phyloP scores from a whole-genome alignment of 768 basidiomycete species.

The Pisolithus marmoratus region DNA sequence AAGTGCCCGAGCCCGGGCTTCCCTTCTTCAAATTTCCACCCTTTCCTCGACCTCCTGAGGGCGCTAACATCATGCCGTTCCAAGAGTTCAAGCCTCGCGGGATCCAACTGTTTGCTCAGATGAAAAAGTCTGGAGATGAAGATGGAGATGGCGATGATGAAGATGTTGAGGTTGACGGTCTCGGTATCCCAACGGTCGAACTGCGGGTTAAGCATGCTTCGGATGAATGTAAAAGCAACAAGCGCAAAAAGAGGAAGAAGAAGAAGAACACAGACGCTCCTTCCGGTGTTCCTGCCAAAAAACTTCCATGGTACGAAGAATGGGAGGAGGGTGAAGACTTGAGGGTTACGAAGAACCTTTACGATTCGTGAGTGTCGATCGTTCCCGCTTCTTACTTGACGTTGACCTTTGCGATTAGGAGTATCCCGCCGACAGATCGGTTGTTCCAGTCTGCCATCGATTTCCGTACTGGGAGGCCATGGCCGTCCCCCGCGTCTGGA shows the following conservation, averaged over 20 bases:
- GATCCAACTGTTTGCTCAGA: conserved; percentile 45
- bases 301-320: conserved; percentile 57
- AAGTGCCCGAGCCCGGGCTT: conserved; percentile 12
- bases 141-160: conserved; percentile 26
- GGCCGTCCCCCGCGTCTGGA: conserved; percentile 28
- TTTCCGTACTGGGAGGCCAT: conserved; percentile 41
- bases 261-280: conserved; percentile 23
- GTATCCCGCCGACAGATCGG: conserved; percentile 43
- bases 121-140: conserved; percentile 26
- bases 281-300: conserved; percentile 17
- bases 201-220: conserved; percentile 47
- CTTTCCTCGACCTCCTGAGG: conserved; percentile 40
- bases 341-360: conserved; percentile 34
- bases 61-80: conserved; percentile 50
- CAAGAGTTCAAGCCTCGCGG: conserved; percentile 51
- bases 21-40: conserved; percentile 38
- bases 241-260: conserved; percentile 39
- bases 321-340: conserved; percentile 61
- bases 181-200: conserved; percentile 61
- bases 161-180: conserved; percentile 58
- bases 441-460: conserved; percentile 54
- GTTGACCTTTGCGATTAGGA: conserved; percentile 28
- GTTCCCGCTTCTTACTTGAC: neutral
- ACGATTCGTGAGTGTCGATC: conserved; percentile 44
- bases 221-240: conserved; percentile 53